Evolutionary conservation across 257 asterid species (phyloP), one percentile per base, ranked within the genome.

Genomic region (Solanum acaule): DNA sequence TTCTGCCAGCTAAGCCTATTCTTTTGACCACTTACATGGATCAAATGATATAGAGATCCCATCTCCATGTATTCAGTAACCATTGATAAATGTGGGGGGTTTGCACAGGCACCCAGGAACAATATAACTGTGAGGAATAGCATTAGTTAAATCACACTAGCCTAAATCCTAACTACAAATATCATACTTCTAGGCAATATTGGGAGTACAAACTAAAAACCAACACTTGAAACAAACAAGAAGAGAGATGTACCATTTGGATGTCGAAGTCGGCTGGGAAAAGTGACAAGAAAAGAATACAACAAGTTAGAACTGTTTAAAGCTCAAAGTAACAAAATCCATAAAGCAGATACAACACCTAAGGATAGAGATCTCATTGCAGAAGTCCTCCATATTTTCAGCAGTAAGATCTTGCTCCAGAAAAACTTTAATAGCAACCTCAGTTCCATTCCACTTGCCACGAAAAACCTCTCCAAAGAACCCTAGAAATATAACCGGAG

Each of bases 391-490:
- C 99, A 96, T 97, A 87, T 96, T 97, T 93, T 97, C 99, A 85
- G 97, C 97, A 89, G 98, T 97, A 89, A 97, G 98, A 90, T 97
- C 99, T 93, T 97, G 99, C 94, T 96, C 99, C 93, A 97, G 88
- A 90, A 97, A 97, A 88, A 96, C 96, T 92, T 97, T 97, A 89
- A 97, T 93, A 73, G 99, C 99, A 91, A 97, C 99, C 88, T 96
- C 98, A 63, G 98, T 95, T 71, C 99, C 99, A 91, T 97, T 96
- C 99, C 99, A 97, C 89, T 90, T 88, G 90, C 99, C 99, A 87
- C 98, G 98, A 81, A 97, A 97, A 88, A 97, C 99, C 92, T 97
- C 99, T 70, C 98, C 99, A 89, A 97, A 97, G 90, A 97, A 97
- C 56, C 99, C 99, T 97, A 90, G 83, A 90, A 84, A 86, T n/a